Conservation (phyloP, 345 rosid genomes). For the Nasturtium officinale region DNA sequence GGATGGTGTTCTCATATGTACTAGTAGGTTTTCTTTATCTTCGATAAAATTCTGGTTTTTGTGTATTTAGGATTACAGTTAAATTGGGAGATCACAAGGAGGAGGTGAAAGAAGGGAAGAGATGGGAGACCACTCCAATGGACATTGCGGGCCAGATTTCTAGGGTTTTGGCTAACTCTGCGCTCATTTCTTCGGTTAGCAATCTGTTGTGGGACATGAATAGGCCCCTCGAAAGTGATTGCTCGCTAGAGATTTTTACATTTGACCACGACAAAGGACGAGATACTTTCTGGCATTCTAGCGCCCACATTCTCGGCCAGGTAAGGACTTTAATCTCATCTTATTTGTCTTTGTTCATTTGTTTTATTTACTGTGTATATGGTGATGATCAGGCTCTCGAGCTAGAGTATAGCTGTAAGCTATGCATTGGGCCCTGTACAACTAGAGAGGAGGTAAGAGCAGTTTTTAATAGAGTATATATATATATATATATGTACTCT, state of each 20-base stretch:
- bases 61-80: conserved; percentile 51
- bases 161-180: conserved; percentile 59
- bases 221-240: conserved; percentile 67
- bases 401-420: no score
- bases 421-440: no score
- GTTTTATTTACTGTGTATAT: no score
- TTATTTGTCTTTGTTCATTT: no score
- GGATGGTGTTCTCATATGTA: background rate
- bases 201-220: conserved; percentile 80
- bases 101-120: conserved; percentile 69
- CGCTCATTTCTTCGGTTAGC: conserved; percentile 71
- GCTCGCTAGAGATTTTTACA: conserved; percentile 58
- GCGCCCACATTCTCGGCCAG: no score
- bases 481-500: no score
- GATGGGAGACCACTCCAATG: conserved; percentile 65
- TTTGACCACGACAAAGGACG: conserved; percentile 65
- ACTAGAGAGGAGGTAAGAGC: conserved; percentile 52
- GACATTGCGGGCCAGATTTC: conserved; percentile 60
- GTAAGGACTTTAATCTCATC: no score
- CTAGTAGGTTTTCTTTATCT: background rate
- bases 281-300: background rate
- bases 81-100: conserved; percentile 52
- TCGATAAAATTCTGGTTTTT: background rate
- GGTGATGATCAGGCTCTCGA: no score
- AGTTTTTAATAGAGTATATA: no score